phyloP scores from a whole-genome alignment of 1,139 yeast species.

The Arxiozyma bovina region DNA sequence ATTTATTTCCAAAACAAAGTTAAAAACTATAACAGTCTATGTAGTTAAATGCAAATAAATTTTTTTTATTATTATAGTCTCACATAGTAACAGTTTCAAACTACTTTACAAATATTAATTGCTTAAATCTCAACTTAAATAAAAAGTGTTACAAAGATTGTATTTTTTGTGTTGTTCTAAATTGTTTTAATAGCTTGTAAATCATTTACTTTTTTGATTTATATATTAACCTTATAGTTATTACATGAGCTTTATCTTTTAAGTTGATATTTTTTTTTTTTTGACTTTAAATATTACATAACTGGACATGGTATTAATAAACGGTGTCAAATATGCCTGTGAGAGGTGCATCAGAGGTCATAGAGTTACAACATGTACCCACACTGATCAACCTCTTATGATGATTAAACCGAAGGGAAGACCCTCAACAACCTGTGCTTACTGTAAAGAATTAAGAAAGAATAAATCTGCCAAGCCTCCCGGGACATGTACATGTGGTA shows the following conservation, averaged over 20 bases:
- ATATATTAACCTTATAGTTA: background rate
- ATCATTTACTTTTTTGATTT: background rate
- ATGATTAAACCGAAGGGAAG: conserved; percentile 95
- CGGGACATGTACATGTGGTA: conserved; percentile 65
- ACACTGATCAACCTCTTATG: conserved; percentile 80
- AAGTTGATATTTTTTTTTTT: no score
- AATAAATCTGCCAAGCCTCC: conserved; percentile 52
- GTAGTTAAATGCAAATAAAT: background rate
- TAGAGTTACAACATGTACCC: conserved; percentile 87
- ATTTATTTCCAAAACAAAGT: background rate
- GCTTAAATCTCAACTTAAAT: no score
- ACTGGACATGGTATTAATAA: conserved; percentile 63
- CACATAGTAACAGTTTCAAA: background rate
- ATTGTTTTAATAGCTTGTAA: background rate
- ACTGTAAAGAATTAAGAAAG: conserved; percentile 75
- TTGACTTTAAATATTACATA: background rate
- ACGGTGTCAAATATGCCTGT: conserved; percentile 92
- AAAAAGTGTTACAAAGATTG: background rate
- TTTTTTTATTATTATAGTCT: no score
- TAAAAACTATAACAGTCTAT: no score
- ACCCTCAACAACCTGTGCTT: conserved; percentile 85
- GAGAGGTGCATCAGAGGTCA: conserved; percentile 95
- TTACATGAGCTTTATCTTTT: background rate
- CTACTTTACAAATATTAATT: background rate
- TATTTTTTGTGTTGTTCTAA: background rate